Evolutionary conservation across 1,284 basidiomycete species (phyloP).

Genomic region (Leccinum discolor): DNA sequence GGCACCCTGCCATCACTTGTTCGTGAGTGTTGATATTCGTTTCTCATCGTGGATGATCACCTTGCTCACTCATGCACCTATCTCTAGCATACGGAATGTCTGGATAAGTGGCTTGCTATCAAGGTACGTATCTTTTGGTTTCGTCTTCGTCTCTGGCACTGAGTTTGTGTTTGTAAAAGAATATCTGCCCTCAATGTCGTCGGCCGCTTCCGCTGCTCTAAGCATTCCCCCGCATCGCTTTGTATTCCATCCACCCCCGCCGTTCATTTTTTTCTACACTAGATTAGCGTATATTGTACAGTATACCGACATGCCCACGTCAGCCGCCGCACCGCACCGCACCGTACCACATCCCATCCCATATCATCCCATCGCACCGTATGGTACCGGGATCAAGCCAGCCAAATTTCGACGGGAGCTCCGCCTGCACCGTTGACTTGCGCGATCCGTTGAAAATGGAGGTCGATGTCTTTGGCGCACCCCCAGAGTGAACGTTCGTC

Average conservation of each 20-base stretch:
- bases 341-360: background rate
- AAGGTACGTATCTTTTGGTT: conserved; percentile 53
- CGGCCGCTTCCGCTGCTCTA: conserved; percentile 76
- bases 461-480: conserved; percentile 48
- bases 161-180: conserved; percentile 42
- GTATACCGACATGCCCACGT: conserved; percentile 11
- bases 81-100: conserved; percentile 77
- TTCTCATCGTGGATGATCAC: background rate
- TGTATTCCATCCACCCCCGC: conserved; percentile 5
- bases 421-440: conserved; percentile 56
- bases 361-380: conserved; percentile 2
- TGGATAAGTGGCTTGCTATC: conserved; percentile 88
- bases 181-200: conserved; percentile 88
- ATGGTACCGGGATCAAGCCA: conserved; percentile 30
- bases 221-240: background rate
- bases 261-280: background rate
- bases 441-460: conserved; percentile 58
- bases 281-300: conserved; percentile 2
- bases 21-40: conserved; percentile 52
- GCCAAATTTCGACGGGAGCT: conserved; percentile 74
- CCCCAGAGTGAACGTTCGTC: conserved; percentile 76
- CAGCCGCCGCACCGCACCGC: background rate
- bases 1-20: conserved; percentile 88
- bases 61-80: background rate
- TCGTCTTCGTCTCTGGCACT: background rate